Conservation (phyloP, 257 asterid genomes). For the Gardenia jasminoides region DNA sequence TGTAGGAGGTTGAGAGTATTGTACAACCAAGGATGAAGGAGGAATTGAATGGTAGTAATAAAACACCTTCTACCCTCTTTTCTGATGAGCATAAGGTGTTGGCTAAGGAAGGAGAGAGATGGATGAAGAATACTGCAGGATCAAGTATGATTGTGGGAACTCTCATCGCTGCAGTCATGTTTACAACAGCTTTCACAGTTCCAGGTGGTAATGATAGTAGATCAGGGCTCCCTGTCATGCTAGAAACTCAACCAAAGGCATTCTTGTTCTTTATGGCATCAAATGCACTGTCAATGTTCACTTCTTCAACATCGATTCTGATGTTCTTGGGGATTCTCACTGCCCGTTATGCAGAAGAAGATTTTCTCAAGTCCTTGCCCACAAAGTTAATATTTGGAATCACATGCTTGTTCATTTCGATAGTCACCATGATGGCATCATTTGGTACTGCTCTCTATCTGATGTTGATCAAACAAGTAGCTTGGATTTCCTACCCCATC, state of each 20-base stretch:
- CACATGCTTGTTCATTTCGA: conserved; percentile 20
- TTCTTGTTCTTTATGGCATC: conserved; percentile 28
- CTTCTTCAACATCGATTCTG: conserved; percentile 28
- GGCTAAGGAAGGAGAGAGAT: conserved; percentile 32
- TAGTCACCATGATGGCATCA: conserved; percentile 31
- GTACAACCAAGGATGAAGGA: conserved; percentile 27
- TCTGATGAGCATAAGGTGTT: conserved; percentile 25
- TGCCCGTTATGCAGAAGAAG: conserved; percentile 28
- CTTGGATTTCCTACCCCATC: conserved; percentile 22
- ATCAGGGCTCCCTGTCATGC: conserved; percentile 25
- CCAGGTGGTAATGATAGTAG: conserved; percentile 29
- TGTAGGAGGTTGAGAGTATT: conserved; percentile 37
- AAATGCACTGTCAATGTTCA: conserved; percentile 21
- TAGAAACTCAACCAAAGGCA: neutral
- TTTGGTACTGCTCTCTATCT: conserved; percentile 31
- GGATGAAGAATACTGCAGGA: conserved; percentile 40
- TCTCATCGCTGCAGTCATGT: conserved; percentile 35
- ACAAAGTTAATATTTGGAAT: conserved; percentile 27
- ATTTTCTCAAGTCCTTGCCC: conserved; percentile 28
- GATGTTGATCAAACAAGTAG: conserved; percentile 9
- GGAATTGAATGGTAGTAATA: conserved; percentile 14
- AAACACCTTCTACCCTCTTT: conserved; percentile 22
- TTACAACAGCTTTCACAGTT: conserved; percentile 34
- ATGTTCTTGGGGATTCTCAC: conserved; percentile 33
- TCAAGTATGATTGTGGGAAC: conserved; percentile 39